Conservation (phyloP, 2,329 filamentous ascomycete genomes). For the Fusarium verrucosum region DNA sequence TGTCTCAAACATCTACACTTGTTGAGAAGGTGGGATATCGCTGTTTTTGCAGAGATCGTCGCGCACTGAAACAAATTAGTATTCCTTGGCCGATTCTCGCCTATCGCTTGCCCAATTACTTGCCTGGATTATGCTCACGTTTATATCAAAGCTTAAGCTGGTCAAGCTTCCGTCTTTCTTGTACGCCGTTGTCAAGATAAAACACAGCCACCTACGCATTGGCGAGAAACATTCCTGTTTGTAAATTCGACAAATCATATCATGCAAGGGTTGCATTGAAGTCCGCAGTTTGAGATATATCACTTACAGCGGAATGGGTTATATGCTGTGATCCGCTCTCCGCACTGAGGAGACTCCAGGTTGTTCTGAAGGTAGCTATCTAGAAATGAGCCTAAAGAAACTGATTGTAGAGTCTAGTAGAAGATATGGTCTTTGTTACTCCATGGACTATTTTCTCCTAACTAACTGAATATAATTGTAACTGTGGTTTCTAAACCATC, state of each 20-base stretch:
- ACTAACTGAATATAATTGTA: not conserved
- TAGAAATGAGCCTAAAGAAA: too few species aligned
- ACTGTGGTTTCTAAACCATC: not conserved
- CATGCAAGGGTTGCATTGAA: not conserved
- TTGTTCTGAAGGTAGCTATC: not conserved
- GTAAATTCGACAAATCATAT: not conserved
- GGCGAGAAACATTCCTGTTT: not conserved
- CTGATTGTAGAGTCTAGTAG: not conserved
- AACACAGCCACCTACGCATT: conserved; percentile 18
- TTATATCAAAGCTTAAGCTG: conserved; percentile 33
- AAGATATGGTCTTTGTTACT: not conserved
- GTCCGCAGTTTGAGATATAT: not conserved
- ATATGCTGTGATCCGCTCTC: not conserved
- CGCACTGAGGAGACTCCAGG: too few species aligned
- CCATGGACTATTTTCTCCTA: not conserved
- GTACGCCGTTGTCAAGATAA: not conserved
- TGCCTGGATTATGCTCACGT: conserved; percentile 17
- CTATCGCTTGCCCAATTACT: conserved; percentile 11
- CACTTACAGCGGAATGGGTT: not conserved
- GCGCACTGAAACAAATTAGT: not conserved
- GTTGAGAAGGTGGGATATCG: not conserved
- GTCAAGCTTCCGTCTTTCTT: not conserved
- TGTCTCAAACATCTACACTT: not conserved
- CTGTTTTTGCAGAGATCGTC: not conserved
- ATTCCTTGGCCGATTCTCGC: not conserved